Percentiles rank a stretch among this genome's conserved stretches.
Conservation (phyloP, 148 eudicot species). For the Rhododendron simsii region DNA sequence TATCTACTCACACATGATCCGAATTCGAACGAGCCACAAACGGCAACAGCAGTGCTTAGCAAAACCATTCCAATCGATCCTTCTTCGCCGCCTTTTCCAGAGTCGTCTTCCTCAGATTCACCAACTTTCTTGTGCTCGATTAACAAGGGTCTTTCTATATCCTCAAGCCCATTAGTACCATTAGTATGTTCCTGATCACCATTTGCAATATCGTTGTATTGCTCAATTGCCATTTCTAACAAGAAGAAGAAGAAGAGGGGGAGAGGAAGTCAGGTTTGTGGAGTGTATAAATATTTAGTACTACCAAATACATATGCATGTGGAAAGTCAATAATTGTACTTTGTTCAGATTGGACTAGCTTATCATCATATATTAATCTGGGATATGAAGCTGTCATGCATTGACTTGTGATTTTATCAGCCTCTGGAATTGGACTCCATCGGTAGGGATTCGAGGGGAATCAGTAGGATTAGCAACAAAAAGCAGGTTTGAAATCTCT, state of each 20-base stretch:
- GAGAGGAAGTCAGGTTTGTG: not conserved
- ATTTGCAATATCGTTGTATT: slow-evolving; percentile 34
- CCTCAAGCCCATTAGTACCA: slow-evolving; percentile 12
- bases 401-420: slow-evolving; percentile 32
- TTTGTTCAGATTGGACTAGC: too few relatives aligned
- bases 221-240: slow-evolving; percentile 45
- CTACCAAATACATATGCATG: too few relatives aligned
- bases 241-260: too few relatives aligned
- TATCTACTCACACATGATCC: slow-evolving; percentile 69
- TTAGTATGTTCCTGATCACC: slow-evolving; percentile 11
- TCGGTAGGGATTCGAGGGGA: too few relatives aligned
- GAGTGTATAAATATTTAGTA: not conserved
- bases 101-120: slow-evolving; percentile 14
- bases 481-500: too few relatives aligned
- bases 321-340: too few relatives aligned
- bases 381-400: slow-evolving; percentile 24
- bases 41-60: slow-evolving; percentile 61
- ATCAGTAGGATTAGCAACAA: too few relatives aligned
- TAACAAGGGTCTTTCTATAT: slow-evolving; percentile 47
- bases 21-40: slow-evolving; percentile 77
- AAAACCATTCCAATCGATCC: slow-evolving; percentile 57
- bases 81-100: slow-evolving; percentile 11
- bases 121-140: slow-evolving; percentile 7
- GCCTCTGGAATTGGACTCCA: not conserved
- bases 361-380: not conserved